phyloP scores from a whole-genome alignment of 2,329 filamentous ascomycete species.

The Domatiomyces globalis region DNA sequence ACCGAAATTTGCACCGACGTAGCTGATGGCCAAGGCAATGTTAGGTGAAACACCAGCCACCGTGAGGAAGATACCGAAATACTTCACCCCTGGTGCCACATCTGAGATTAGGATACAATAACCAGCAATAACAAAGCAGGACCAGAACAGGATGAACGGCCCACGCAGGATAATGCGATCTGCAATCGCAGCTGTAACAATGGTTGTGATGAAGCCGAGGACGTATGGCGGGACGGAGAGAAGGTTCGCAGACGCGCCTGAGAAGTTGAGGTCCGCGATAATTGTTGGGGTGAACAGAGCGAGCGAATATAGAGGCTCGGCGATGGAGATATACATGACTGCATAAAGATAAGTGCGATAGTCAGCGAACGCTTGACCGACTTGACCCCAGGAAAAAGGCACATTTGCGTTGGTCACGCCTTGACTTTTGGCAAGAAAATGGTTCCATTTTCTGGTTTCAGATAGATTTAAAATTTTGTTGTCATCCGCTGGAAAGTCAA shows the following conservation, averaged over 20 bases:
- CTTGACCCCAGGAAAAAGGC: slow-evolving; percentile 1
- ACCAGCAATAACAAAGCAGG: slow-evolving; percentile 1
- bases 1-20: slow-evolving; percentile 2
- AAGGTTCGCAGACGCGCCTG: slow-evolving; percentile 2
- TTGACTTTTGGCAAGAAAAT: slow-evolving; percentile 41
- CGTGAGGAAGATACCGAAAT: slow-evolving; percentile 3
- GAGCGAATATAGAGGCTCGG: slow-evolving; percentile 1
- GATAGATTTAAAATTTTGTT: slow-evolving; percentile 27
- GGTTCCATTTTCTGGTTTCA: slow-evolving; percentile 17
- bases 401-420: slow-evolving; percentile 12
- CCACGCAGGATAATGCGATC: not conserved
- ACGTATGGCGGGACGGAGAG: slow-evolving; percentile 3
- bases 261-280: slow-evolving; percentile 2
- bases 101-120: slow-evolving; percentile 2
- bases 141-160: slow-evolving; percentile 3
- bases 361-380: not conserved
- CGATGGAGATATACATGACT: slow-evolving; percentile 3
- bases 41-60: slow-evolving; percentile 2
- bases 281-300: slow-evolving; percentile 5
- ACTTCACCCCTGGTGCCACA: not conserved
- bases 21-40: slow-evolving; percentile 1
- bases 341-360: slow-evolving; percentile 3
- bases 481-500: slow-evolving; percentile 46
- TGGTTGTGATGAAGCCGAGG: slow-evolving; percentile 2
- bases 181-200: not conserved